Evolutionary conservation across 1,284 basidiomycete genomes (phyloP).

Genomic region (Thecaphora frezii): DNA sequence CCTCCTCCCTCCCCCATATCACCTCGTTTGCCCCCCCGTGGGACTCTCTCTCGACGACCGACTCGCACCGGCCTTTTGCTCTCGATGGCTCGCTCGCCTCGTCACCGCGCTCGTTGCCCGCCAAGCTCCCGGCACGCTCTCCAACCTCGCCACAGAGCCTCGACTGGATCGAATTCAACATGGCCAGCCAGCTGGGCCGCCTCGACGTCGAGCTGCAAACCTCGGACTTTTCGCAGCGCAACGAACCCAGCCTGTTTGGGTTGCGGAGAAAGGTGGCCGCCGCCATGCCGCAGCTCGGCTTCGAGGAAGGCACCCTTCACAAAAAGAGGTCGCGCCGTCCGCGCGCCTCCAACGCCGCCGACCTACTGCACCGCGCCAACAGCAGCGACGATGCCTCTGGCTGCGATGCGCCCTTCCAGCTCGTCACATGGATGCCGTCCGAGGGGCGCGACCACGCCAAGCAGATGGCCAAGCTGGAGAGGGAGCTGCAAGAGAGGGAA

Average conservation of each 20-base stretch:
- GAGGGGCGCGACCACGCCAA: slow-evolving; percentile 8
- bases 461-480: slow-evolving; percentile 22
- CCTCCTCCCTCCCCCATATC: no score
- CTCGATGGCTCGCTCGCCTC: no score
- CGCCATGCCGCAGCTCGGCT: slow-evolving; percentile 7
- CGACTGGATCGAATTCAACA: slow-evolving; percentile 20
- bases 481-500: slow-evolving; percentile 23
- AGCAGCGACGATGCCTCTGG: not conserved
- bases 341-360: no score
- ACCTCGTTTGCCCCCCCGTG: no score
- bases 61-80: no score
- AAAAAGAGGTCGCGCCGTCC: no score
- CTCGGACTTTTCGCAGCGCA: slow-evolving; percentile 11
- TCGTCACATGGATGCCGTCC: not conserved
- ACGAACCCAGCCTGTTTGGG: slow-evolving; percentile 25
- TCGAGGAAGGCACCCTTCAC: not conserved
- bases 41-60: no score
- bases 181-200: slow-evolving; percentile 24
- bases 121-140: no score
- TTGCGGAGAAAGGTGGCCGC: slow-evolving; percentile 29
- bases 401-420: not conserved
- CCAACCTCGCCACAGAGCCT: not conserved
- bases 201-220: slow-evolving; percentile 20
- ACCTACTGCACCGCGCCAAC: no score
- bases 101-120: no score